Percentiles rank a stretch among this genome's conserved stretches.
These are phyloP conservation scores for Aspergillus sp. DNA, from an alignment of 2,329 filamentous ascomycete genomes.

Conservation along the genomic window DNA sequence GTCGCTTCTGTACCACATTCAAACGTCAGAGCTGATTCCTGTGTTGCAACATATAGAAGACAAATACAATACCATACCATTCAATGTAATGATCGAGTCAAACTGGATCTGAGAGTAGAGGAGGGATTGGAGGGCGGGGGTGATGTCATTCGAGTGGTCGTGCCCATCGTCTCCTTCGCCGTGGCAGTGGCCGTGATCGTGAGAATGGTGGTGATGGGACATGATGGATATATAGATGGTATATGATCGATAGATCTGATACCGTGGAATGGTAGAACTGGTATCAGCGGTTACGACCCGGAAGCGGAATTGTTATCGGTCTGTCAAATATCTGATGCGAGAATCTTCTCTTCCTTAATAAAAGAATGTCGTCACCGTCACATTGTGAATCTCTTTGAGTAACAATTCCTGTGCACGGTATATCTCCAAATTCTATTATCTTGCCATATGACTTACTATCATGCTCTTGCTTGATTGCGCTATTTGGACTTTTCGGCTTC, in stretches of 20 bases:
- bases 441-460: not conserved
- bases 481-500: not conserved
- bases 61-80: constrained; percentile 50
- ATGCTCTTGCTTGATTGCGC: not conserved
- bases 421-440: not conserved
- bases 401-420: not conserved
- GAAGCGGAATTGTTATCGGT: not conserved
- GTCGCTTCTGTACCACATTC: constrained; percentile 50
- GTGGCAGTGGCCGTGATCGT: constrained; percentile 47
- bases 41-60: not conserved
- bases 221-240: constrained; percentile 17
- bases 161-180: constrained; percentile 57
- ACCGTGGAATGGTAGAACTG: not conserved
- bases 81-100: constrained; percentile 77
- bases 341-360: not conserved
- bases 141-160: constrained; percentile 89
- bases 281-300: not conserved
- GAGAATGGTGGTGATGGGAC: constrained; percentile 39
- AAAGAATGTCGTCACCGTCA: not conserved
- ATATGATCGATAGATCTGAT: not conserved
- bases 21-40: not conserved
- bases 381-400: not conserved
- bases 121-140: constrained; percentile 83
- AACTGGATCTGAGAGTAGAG: constrained; percentile 94
- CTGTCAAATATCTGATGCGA: not conserved